phyloP scores from a whole-genome alignment of 768 basidiomycete species.

The Pleurotus citrinopileatus region DNA sequence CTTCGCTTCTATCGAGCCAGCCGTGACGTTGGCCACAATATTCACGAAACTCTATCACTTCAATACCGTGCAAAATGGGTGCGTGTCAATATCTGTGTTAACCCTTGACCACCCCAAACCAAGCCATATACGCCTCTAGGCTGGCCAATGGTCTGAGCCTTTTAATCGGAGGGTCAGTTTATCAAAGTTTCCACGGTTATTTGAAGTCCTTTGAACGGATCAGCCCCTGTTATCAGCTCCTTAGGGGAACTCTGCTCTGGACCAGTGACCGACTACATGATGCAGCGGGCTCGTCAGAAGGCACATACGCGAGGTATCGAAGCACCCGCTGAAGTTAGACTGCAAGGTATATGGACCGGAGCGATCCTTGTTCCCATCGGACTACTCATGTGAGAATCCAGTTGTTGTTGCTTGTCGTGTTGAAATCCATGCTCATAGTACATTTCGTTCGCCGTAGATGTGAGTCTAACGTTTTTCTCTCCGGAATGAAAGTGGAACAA shows the following conservation, averaged over 20 bases:
- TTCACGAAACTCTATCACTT: slow-evolving; percentile 37
- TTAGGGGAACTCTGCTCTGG: slow-evolving; percentile 35
- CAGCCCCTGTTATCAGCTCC: slow-evolving; percentile 16
- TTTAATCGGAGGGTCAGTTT: slow-evolving; percentile 30
- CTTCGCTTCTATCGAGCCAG: slow-evolving; percentile 37
- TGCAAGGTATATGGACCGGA: slow-evolving; percentile 38
- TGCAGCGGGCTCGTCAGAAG: slow-evolving; percentile 28
- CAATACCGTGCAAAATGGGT: slow-evolving; percentile 36
- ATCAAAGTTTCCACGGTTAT: background rate
- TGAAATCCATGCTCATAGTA: too few relatives aligned
- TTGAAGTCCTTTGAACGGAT: background rate
- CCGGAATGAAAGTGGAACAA: too few relatives aligned
- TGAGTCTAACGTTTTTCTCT: background rate
- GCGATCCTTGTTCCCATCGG: slow-evolving; percentile 32
- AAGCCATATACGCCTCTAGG: slow-evolving; percentile 16
- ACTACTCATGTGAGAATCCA: slow-evolving; percentile 26
- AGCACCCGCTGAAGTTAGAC: slow-evolving; percentile 29
- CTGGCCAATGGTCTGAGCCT: slow-evolving; percentile 35
- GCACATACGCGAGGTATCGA: slow-evolving; percentile 22
- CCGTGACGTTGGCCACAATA: slow-evolving; percentile 33
- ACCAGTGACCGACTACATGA: slow-evolving; percentile 33
- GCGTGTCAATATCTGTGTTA: slow-evolving; percentile 5
- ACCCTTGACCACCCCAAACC: background rate
- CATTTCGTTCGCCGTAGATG: background rate
- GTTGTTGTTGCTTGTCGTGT: too few relatives aligned